Base-by-base conservation (phyloP, 1,284 basidiomycete genomes). In the Ustilago sp. region DNA sequence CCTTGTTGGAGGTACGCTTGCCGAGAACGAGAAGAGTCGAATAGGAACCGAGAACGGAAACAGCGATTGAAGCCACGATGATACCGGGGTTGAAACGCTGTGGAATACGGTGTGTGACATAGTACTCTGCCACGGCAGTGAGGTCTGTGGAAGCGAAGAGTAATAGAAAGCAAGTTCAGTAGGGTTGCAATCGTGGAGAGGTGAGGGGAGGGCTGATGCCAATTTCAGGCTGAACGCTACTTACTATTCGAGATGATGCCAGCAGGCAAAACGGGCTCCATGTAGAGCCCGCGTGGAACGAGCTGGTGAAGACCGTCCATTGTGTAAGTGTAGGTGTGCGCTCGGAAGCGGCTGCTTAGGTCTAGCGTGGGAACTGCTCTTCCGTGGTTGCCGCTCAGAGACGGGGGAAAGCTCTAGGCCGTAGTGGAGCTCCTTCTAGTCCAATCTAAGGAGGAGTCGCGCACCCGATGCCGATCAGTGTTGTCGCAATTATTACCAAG, bases 31-130 rank as follows among this genome's bases (percentile, higher is more conserved):
- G 83, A 3, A 89, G 86, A 7, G 88, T 88, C 1, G 88, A 86
- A 72, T 88, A 88, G 3, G 88, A 88, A 19, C 88, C 88, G 38
- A 88, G 84, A 39, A 87, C 85, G 34, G 88, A 87, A 34, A 89
- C 88, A 69, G 88, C 84, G 65, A 89, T 86, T 45, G 87, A 88
- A n/a, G 87, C 87, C 71, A 88, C 85, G 57, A 88, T 83, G 58
- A 88, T 83, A 50, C 87, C 88, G 0, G 87, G 81, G 59, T 86
- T 83, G 55, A 86, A 87, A 31, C 78, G 78, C 55, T 88, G 84
- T 2, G 88, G 88, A 59, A 89, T 83, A 15, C 86, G 68, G 59
- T 86, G 81, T 17, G 50, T 54, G 32, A 63, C 60, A 74, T 88
- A 88, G 80, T 86, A 88, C 13, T 79, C 65, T 8, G 83, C 85